phyloP scores from a whole-genome alignment of 352 stramenopile species.

The Phytophthora podocarpi region DNA sequence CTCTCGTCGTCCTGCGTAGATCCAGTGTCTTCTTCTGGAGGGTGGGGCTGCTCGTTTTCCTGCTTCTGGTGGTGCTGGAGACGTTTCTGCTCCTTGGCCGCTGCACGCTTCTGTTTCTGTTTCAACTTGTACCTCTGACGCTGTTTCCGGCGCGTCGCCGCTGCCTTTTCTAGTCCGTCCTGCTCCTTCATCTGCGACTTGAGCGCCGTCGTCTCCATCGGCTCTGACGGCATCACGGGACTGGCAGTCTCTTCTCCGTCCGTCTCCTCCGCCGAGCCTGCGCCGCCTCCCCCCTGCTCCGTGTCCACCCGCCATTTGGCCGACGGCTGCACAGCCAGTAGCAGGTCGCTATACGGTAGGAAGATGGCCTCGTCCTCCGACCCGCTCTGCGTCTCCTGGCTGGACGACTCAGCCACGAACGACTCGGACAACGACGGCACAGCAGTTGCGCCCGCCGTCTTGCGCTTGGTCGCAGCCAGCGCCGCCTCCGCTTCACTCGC shows the following conservation, averaged over 20 bases:
- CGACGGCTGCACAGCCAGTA: slow-evolving; percentile 17
- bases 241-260: slow-evolving; percentile 9
- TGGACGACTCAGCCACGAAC: slow-evolving; percentile 51
- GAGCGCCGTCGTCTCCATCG: neutral
- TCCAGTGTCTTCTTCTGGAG: slow-evolving; percentile 11
- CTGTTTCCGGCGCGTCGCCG: slow-evolving; percentile 14
- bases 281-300: slow-evolving; percentile 7
- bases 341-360: slow-evolving; percentile 32
- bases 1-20: slow-evolving; percentile 17
- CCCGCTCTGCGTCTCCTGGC: slow-evolving; percentile 74
- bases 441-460: neutral
- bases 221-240: slow-evolving; percentile 21
- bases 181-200: neutral
- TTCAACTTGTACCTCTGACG: slow-evolving; percentile 41
- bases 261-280: slow-evolving; percentile 8
- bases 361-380: slow-evolving; percentile 60
- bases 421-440: slow-evolving; percentile 2
- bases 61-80: slow-evolving; percentile 24
- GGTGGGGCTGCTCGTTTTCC: neutral
- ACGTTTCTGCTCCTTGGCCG: slow-evolving; percentile 25
- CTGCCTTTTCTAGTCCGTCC: slow-evolving; percentile 17
- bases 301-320: slow-evolving; percentile 17
- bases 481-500: slow-evolving; percentile 27
- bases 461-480: slow-evolving; percentile 23
- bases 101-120: slow-evolving; percentile 27